Evolutionary conservation across 2,329 filamentous ascomycete species (phyloP).

Genomic region (Cyanodermella asteris): DNA sequence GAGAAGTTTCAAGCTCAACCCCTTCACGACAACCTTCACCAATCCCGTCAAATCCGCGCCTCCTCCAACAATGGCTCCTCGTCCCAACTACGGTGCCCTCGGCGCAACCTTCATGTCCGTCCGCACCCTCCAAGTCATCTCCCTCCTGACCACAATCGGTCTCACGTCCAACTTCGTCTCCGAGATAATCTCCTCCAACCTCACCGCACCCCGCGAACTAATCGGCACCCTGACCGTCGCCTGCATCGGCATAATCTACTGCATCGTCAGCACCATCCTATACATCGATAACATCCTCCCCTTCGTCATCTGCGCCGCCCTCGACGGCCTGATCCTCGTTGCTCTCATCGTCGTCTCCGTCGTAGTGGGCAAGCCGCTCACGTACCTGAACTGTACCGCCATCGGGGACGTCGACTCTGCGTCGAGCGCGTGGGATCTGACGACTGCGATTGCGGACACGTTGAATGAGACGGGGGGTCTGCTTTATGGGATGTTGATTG

Average conservation of each 20-base stretch:
- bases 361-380: constrained; percentile 58
- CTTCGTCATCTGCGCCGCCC: constrained; percentile 42
- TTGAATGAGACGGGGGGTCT: constrained; percentile 29
- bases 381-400: constrained; percentile 48
- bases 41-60: background rate
- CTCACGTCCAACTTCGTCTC: constrained; percentile 65
- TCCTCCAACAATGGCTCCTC: constrained; percentile 20
- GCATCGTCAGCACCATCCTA: constrained; percentile 58
- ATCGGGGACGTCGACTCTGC: constrained; percentile 25
- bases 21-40: too few relatives aligned
- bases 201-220: constrained; percentile 47
- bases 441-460: constrained; percentile 29
- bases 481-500: constrained; percentile 32
- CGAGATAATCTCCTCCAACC: constrained; percentile 44
- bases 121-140: constrained; percentile 47
- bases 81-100: constrained; percentile 45
- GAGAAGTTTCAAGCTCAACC: too few relatives aligned
- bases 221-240: constrained; percentile 61
- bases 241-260: constrained; percentile 59
- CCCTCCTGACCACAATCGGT: constrained; percentile 57
- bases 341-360: constrained; percentile 59
- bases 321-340: constrained; percentile 50
- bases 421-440: constrained; percentile 31
- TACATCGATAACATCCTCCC: constrained; percentile 58
- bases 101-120: constrained; percentile 58